Evolutionary conservation across 1,139 yeast genomes (phyloP).

Genomic region (Yarrowia galli): DNA sequence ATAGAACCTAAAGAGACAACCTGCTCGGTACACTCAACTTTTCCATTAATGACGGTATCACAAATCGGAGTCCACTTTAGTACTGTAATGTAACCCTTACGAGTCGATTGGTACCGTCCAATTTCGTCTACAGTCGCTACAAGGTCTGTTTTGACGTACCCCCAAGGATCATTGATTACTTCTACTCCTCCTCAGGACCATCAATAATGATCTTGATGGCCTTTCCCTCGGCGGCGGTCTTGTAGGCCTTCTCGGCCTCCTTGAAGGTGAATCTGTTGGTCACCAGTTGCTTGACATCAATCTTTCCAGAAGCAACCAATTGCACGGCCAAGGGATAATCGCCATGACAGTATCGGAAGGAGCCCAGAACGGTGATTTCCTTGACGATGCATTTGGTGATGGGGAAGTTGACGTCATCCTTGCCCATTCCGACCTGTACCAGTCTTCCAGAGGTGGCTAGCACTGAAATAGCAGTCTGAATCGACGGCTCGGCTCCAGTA

Average conservation of each 20-base stretch:
- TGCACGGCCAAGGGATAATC: conserved; percentile 80
- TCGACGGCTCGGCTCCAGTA: conserved; percentile 73
- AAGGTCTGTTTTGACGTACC: no score
- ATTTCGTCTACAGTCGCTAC: no score
- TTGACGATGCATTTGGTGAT: conserved; percentile 72
- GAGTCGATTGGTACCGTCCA: no score
- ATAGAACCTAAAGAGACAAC: no score
- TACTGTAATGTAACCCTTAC: no score
- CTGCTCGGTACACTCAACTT: no score
- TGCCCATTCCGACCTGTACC: conserved; percentile 82
- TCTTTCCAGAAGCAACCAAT: conserved; percentile 65
- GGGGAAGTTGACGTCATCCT: conserved; percentile 72
- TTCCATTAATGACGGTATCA: no score
- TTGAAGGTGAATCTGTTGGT: conserved; percentile 78
- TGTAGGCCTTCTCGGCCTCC: conserved; percentile 83
- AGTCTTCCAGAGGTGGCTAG: conserved; percentile 68
- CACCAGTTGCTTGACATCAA: conserved; percentile 70
- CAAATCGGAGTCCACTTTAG: no score
- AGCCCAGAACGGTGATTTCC: conserved; percentile 75
- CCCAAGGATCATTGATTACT: no score
- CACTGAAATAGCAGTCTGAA: conserved; percentile 65
- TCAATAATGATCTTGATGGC: conserved; percentile 69
- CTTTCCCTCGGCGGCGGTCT: conserved; percentile 63
- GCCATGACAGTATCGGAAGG: conserved; percentile 82
- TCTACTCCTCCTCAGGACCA: conserved; percentile 53